Conservation (phyloP, 73 alveolate genomes). For the Uronychia setigera region DNA sequence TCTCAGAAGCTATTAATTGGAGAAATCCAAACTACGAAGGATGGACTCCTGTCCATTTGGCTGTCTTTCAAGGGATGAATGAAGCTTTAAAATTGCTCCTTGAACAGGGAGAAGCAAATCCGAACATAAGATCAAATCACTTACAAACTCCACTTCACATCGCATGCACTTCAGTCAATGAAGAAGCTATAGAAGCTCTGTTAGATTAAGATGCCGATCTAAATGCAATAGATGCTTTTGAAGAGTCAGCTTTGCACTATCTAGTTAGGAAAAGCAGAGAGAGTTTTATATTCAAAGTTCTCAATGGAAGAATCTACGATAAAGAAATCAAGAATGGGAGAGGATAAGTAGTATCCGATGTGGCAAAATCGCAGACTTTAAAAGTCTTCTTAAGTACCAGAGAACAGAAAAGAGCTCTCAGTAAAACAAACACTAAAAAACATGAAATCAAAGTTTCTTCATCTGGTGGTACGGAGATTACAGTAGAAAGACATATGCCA, state of each 20-base stretch:
- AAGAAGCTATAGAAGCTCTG: neutral
- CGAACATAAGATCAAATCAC: neutral
- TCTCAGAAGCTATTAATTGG: too few species aligned
- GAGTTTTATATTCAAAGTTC: neutral
- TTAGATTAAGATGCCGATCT: neutral
- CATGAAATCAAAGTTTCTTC: neutral
- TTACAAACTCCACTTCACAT: neutral
- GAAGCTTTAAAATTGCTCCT: neutral
- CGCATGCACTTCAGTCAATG: neutral
- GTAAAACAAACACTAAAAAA: too few species aligned
- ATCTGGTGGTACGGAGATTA: neutral
- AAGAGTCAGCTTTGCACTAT: neutral
- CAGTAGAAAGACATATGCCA: neutral
- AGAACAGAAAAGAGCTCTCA: neutral
- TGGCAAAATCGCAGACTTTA: neutral
- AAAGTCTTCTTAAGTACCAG: neutral
- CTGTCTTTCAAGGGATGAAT: neutral
- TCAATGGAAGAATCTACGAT: neutral
- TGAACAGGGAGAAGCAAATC: neutral
- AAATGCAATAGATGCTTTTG: neutral
- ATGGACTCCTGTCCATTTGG: neutral
- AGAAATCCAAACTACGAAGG: neutral
- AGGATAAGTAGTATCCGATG: neutral
- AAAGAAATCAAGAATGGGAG: neutral
- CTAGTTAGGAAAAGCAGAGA: neutral